Conservation (phyloP, 306 rosid genomes). For the Dalbergia cochinchinensis region DNA sequence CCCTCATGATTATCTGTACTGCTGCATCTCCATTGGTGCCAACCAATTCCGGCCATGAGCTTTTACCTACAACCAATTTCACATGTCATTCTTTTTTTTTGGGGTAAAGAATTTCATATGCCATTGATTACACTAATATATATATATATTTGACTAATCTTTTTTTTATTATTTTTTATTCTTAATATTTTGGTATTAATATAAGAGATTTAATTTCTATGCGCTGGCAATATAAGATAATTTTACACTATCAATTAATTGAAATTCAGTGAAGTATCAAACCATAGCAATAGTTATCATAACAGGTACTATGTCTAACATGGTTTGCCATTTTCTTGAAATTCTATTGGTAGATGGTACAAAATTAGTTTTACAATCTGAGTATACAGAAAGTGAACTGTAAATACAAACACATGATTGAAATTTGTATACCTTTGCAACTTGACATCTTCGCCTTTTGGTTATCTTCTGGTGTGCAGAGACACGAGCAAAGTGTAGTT, state of each 20-base stretch:
- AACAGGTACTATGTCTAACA: too few relatives aligned
- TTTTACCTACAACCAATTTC: slow-evolving; percentile 51
- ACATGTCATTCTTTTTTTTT: background rate
- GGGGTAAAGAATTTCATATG: background rate
- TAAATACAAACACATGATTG: background rate
- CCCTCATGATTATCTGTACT: slow-evolving; percentile 43
- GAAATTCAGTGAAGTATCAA: too few relatives aligned
- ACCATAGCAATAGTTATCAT: too few relatives aligned
- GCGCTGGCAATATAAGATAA: too few relatives aligned
- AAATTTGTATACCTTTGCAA: slow-evolving; percentile 36
- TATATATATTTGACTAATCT: background rate
- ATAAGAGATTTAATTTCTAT: too few relatives aligned
- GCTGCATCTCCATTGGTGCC: slow-evolving; percentile 58
- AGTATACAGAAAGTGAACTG: too few relatives aligned
- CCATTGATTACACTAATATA: background rate
- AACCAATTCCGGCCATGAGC: slow-evolving; percentile 66
- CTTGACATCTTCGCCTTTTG: slow-evolving; percentile 44
- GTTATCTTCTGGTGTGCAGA: background rate
- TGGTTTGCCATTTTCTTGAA: too few relatives aligned
- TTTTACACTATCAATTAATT: too few relatives aligned
- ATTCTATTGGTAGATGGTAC: too few relatives aligned
- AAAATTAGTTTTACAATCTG: too few relatives aligned
- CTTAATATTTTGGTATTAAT: too few relatives aligned
- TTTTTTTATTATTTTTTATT: background rate
- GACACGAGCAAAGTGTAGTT: slow-evolving; percentile 4